phyloP scores from a whole-genome alignment of 139 green algal genomes.

The Nannochloris sp. region DNA sequence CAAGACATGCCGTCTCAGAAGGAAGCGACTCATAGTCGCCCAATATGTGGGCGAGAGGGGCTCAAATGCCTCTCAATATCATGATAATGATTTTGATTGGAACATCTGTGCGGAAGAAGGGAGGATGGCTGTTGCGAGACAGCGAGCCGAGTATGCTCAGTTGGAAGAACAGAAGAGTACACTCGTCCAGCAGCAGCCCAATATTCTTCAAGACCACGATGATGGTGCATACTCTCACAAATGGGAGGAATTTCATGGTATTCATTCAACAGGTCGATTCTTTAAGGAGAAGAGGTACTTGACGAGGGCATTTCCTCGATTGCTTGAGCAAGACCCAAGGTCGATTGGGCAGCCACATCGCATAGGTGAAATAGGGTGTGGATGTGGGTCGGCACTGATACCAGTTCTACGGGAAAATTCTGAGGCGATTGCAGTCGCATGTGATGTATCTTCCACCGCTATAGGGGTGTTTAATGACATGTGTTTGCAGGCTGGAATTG shows the following conservation, averaged over 20 bases:
- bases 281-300: slow-evolving; percentile 9
- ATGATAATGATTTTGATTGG: slow-evolving; percentile 53
- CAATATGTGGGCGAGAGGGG: background rate
- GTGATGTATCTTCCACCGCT: background rate
- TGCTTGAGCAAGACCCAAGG: background rate
- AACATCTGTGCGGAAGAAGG: slow-evolving; percentile 22
- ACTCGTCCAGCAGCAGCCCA: background rate
- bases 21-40: background rate
- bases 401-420: slow-evolving; percentile 14
- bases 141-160: slow-evolving; percentile 6
- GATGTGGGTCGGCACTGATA: background rate
- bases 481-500: background rate
- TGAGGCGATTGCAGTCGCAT: background rate
- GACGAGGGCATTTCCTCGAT: background rate
- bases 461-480: background rate
- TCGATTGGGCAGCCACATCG: background rate
- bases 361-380: background rate
- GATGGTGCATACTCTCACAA: background rate
- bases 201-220: background rate
- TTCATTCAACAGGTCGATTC: slow-evolving; percentile 1
- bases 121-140: slow-evolving; percentile 24
- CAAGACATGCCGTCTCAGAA: no score
- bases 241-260: background rate
- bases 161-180: background rate
- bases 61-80: slow-evolving; percentile 41